Conservation (phyloP, 1,284 basidiomycete genomes). For the Leccinum fuscescens region DNA sequence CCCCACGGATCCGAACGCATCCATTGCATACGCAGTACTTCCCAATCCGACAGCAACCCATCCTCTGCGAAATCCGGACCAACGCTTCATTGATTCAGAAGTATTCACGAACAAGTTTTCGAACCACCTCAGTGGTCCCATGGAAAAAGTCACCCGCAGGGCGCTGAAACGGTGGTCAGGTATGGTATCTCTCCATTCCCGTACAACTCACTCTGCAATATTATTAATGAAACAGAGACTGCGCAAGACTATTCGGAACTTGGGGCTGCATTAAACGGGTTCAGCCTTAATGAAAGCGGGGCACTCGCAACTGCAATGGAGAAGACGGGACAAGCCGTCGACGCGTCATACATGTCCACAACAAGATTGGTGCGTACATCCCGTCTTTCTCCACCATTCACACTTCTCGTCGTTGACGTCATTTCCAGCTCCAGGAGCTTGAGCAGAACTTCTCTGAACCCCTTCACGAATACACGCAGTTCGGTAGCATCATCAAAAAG, state of each 20-base stretch:
- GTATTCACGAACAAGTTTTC: conserved; percentile 96
- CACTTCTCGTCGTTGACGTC: conserved; percentile 13
- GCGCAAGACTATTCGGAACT: conserved; percentile 93
- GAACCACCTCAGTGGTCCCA: conserved; percentile 83
- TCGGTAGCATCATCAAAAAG: conserved; percentile 92
- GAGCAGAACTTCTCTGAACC: conserved; percentile 96
- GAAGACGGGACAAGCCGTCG: conserved; percentile 93
- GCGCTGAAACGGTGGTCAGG: conserved; percentile 93
- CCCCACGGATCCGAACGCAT: conserved; percentile 78
- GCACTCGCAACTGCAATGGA: conserved; percentile 79
- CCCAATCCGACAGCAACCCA: conserved; percentile 88
- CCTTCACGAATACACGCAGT: conserved; percentile 93
- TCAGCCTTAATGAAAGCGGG: conserved; percentile 83
- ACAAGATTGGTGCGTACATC: conserved; percentile 64
- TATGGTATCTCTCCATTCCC: conserved; percentile 34
- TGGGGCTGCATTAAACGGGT: conserved; percentile 93
- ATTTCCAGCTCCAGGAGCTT: conserved; percentile 77
- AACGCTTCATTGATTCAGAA: conserved; percentile 94
- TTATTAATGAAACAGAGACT: conserved; percentile 52
- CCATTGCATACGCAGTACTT: conserved; percentile 78
- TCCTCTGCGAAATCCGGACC: conserved; percentile 84
- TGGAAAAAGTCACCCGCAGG: conserved; percentile 95
- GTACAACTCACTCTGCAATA: conserved; percentile 5
- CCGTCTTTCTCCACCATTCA: conserved; percentile 8
- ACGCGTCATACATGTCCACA: conserved; percentile 91